Evolutionary conservation across 208 protist genomes (phyloP).

Genomic region (Trypanosoma rangeli): DNA sequence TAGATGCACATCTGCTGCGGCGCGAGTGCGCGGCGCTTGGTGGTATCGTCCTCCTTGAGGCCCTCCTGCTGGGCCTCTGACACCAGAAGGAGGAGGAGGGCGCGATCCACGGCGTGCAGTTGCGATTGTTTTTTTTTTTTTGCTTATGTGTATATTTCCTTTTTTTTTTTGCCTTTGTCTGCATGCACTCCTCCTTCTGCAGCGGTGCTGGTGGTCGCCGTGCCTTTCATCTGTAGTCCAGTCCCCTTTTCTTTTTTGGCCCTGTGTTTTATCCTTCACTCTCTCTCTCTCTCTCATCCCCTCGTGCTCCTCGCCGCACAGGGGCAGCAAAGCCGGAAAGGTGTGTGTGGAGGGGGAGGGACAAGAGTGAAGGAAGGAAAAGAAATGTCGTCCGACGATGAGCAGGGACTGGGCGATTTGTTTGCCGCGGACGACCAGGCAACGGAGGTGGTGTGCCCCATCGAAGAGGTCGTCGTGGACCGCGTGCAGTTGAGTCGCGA

Average conservation of each 20-base stretch:
- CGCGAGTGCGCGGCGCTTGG: conserved; percentile 29
- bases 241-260: no score
- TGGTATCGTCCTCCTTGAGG: conserved; percentile 37
- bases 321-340: conserved; percentile 39
- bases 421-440: conserved; percentile 44
- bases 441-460: conserved; percentile 39
- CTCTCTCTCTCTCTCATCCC: no score
- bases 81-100: not conserved
- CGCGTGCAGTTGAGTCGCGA: conserved; percentile 43
- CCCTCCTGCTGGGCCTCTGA: conserved; percentile 30
- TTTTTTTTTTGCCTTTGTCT: not conserved
- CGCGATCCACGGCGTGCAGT: not conserved
- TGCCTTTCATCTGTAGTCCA: no score
- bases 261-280: no score
- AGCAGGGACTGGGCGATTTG: conserved; percentile 48
- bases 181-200: no score
- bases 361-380: conserved; percentile 14
- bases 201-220: not conserved
- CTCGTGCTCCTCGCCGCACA: no score
- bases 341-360: conserved; percentile 45
- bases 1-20: conserved; percentile 20
- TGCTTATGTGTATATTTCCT: not conserved
- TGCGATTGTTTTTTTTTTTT: conserved; percentile 1
- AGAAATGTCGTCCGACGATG: conserved; percentile 27
- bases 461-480: conserved; percentile 41